Conservation (phyloP, 331 rosid genomes). For the Malus hybrid region DNA sequence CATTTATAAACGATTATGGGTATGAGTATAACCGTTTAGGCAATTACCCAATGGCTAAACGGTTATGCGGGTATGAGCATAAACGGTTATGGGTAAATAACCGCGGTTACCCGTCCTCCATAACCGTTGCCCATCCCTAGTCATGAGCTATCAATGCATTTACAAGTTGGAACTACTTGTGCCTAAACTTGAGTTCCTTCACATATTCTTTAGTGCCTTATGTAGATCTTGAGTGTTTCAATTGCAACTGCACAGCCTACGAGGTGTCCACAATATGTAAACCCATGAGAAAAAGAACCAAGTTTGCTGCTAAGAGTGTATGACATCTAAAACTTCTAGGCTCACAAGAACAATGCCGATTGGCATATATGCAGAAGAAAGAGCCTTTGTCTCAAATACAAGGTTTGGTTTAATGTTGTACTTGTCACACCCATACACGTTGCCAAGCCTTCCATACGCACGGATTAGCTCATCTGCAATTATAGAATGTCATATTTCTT, state of each 20-base stretch:
- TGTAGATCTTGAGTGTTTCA: slow-evolving; percentile 85
- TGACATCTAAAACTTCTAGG: slow-evolving; percentile 73
- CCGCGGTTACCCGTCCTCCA: too few species aligned
- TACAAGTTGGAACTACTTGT: slow-evolving; percentile 20
- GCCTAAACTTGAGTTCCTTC: slow-evolving; percentile 68
- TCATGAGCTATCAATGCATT: not conserved
- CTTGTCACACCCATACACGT: slow-evolving; percentile 82
- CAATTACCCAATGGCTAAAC: too few species aligned
- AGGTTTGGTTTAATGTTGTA: slow-evolving; percentile 88
- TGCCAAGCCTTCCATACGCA: slow-evolving; percentile 88
- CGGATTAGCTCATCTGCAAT: slow-evolving; percentile 96
- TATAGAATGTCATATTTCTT: slow-evolving; percentile 92
- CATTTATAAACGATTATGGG: too few species aligned
- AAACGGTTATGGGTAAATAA: too few species aligned
- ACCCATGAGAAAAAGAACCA: slow-evolving; percentile 73
- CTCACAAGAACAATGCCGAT: slow-evolving; percentile 85
- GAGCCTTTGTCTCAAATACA: slow-evolving; percentile 88
- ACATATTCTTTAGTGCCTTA: slow-evolving; percentile 65
- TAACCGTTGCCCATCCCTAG: too few species aligned
- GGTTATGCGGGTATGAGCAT: too few species aligned
- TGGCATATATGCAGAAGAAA: slow-evolving; percentile 83
- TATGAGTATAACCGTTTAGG: too few species aligned
- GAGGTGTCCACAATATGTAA: slow-evolving; percentile 90
- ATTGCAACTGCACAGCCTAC: slow-evolving; percentile 78
- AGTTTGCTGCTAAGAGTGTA: slow-evolving; percentile 76